A percentile compares a stretch with the other conserved stretches of the same genome.
Conservation (phyloP, 2,329 filamentous ascomycete genomes). For the Xylariomycetidae sp. region DNA sequence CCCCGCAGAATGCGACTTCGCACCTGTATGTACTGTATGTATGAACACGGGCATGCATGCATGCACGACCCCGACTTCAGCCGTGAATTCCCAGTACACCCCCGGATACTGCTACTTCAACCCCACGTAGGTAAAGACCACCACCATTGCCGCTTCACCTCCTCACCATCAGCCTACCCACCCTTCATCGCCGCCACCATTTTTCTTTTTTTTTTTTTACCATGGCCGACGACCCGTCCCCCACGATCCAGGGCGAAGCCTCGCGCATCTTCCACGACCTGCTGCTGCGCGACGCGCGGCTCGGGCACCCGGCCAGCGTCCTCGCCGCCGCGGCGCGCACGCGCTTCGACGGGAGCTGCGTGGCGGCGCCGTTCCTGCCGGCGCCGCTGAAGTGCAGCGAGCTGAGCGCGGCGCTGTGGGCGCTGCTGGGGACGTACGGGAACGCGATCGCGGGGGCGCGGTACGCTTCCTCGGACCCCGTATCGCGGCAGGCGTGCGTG, state of each 20-base stretch:
- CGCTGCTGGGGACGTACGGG: constrained; percentile 23
- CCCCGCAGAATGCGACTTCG: too few relatives aligned
- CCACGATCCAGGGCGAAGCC: constrained; percentile 25
- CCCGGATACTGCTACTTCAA: too few relatives aligned
- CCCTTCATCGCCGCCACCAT: too few relatives aligned
- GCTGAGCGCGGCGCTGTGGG: constrained; percentile 25
- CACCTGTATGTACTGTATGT: too few relatives aligned
- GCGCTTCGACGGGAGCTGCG: constrained; percentile 18
- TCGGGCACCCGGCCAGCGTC: constrained; percentile 20
- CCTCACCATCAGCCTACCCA: too few relatives aligned
- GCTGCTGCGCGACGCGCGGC: constrained; percentile 18
- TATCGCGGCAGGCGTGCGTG: constrained; percentile 19
- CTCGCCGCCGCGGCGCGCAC: constrained; percentile 15
- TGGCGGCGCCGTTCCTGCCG: constrained; percentile 20
- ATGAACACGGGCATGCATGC: too few relatives aligned
- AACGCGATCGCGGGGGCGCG: constrained; percentile 19
- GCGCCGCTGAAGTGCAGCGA: constrained; percentile 25
- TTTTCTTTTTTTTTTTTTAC: too few relatives aligned
- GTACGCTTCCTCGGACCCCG: constrained; percentile 11
- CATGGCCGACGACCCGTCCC: too few relatives aligned
- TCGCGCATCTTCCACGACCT: constrained; percentile 21
- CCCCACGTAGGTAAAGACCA: too few relatives aligned
- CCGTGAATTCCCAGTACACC: too few relatives aligned
- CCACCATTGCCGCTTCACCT: too few relatives aligned
- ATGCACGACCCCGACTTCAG: too few relatives aligned